phyloP scores from a whole-genome alignment of 192 early-diverging fungal genomes.

The Chytriomyces sp. region DNA sequence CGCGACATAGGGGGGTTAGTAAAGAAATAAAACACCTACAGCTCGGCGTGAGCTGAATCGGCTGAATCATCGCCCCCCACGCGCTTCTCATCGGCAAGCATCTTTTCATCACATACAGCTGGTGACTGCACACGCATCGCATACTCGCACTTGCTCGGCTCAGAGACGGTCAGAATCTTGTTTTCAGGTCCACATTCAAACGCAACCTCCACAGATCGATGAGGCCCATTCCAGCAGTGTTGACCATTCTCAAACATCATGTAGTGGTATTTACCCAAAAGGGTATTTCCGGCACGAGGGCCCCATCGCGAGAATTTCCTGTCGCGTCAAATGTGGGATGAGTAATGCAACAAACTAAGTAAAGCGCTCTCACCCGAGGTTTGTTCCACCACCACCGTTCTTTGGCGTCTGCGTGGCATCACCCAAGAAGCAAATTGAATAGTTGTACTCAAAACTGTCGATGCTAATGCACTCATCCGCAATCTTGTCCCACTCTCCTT shows the following conservation, averaged over 20 bases:
- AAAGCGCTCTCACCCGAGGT: conserved; percentile 50
- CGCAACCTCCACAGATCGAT: conserved; percentile 68
- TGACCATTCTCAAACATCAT: conserved; percentile 76
- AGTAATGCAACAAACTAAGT: background rate
- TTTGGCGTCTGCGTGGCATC: conserved; percentile 74
- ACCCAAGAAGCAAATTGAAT: conserved; percentile 82
- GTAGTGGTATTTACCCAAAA: conserved; percentile 44
- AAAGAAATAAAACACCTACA: no score
- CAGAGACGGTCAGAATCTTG: conserved; percentile 69
- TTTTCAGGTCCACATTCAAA: conserved; percentile 79
- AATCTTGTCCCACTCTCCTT: conserved; percentile 69
- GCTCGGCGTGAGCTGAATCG: no score
- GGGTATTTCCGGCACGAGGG: conserved; percentile 40
- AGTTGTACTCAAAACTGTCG: conserved; percentile 71
- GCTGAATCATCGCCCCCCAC: no score
- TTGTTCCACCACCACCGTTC: conserved; percentile 56
- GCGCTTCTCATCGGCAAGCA: background rate
- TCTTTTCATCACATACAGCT: conserved; percentile 67
- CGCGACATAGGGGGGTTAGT: no score
- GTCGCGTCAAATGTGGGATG: background rate
- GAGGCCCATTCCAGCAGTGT: conserved; percentile 95
- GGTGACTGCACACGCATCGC: conserved; percentile 73
- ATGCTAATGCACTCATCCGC: conserved; percentile 70
- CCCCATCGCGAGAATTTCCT: conserved; percentile 50
- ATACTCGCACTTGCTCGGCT: conserved; percentile 96